A percentile compares a stretch with the other conserved stretches of the same genome.
phyloP scores from a whole-genome alignment of 1,139 yeast genomes.

The Taiozyma sp. region DNA sequence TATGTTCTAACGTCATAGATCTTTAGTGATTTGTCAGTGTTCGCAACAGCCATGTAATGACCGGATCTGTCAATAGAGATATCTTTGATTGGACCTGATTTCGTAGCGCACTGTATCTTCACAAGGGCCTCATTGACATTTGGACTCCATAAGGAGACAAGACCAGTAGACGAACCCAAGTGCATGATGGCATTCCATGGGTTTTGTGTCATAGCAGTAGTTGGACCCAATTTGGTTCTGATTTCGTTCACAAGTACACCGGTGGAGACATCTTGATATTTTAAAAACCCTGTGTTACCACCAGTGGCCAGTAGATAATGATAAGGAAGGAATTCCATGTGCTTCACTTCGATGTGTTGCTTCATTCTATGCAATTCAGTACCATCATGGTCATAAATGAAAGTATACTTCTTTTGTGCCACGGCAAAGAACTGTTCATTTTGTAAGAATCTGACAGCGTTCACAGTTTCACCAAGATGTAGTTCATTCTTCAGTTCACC shows the following conservation, averaged over 20 bases:
- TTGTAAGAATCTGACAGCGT: constrained; percentile 86
- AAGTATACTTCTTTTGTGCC: constrained; percentile 94
- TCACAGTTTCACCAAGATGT: constrained; percentile 81
- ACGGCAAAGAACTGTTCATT: constrained; percentile 94
- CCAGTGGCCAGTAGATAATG: constrained; percentile 86
- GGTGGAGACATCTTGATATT: constrained; percentile 94
- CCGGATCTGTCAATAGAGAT: constrained; percentile 91
- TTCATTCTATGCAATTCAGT: constrained; percentile 87
- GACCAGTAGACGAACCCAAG: constrained; percentile 91
- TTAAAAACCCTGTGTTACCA: constrained; percentile 82
- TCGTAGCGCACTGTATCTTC: constrained; percentile 61
- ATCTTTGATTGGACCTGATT: constrained; percentile 80
- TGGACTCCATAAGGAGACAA: constrained; percentile 93
- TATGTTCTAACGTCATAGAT: constrained; percentile 93
- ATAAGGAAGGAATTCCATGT: constrained; percentile 85
- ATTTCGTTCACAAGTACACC: constrained; percentile 82
- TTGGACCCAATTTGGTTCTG: constrained; percentile 87
- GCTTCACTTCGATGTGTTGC: constrained; percentile 82
- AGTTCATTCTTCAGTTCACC: constrained; percentile 81
- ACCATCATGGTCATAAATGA: constrained; percentile 88
- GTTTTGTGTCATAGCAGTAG: constrained; percentile 82
- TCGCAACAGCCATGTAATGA: constrained; percentile 88
- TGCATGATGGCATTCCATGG: constrained; percentile 96
- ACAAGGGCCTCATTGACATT: constrained; percentile 82
- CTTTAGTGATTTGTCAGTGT: constrained; percentile 79